Evolutionary conservation across 225 moss, liverwort and hornwort genomes (phyloP), one percentile per base, ranked within the genome.

Genomic region (Takakia lepidozioides): DNA sequence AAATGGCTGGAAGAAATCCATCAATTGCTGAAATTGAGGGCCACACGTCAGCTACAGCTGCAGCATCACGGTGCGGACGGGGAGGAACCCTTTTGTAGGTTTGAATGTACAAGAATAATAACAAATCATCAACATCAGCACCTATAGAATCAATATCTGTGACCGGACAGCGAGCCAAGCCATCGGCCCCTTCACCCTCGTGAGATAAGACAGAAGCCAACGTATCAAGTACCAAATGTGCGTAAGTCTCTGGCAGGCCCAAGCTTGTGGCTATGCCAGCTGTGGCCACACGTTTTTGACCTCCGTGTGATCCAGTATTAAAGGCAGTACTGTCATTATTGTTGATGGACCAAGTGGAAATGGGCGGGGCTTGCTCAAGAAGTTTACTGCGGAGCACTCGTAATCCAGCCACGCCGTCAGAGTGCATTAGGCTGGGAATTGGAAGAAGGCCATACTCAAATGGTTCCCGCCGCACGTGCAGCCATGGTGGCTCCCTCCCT

Each of bases 381-480:
- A 82, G 51, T 58, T 82, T 76, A 18, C 56, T 54, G 44, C 81
- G 76, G 29, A 76, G 41, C 37, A 44, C 61, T 54, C 61, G 67
- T 30, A 72, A 76, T 22, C 65, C 75, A 29, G 65, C 19, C 47
- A 73, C 69, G 43, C 62, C 81, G 42, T 73, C 76, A 57, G 61
- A 72, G 59, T 68, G 65, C 47, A 73, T 72, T 19, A 82, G 47
- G 68, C 62, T 66, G 37, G 72, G 59, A 19, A 82, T 64, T 8
- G 81, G 76, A 14, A 82, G 76, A 38, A 82, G 72, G 32, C 81
- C 81, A 67, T 69, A 76, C 58, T 76, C 76, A 69, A 82, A 82
- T 7, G 76, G 81, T 43, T 82, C 81, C 43, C 81, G 62, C 32
- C 81, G 68, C 61, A 76, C 76, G 53, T 76, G 81, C 54, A 82